Evolutionary conservation across 495 filamentous ascomycete species (phyloP), one percentile per base, ranked within the genome.

Genomic region (Parathielavia hyrcaniae): DNA sequence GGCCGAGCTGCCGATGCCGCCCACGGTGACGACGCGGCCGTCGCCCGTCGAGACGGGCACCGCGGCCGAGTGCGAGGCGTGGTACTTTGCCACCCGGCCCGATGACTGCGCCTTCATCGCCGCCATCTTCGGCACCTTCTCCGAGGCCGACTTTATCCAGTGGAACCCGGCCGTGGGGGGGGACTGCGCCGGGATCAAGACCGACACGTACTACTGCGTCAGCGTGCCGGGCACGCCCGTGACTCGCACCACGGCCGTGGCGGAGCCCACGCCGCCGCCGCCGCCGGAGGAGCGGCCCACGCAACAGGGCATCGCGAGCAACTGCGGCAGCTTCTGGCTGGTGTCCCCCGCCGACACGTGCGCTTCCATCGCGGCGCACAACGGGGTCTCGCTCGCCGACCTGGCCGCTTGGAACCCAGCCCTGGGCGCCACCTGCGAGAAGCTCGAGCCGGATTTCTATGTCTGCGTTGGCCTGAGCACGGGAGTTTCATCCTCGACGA

Each of bases 181-280:
- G 20, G 57, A 53, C 49, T 67, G 64, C 47, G 40, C 20, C 22
- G 41, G 49, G 35, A 48, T 62, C 26, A 16, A 41, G 2, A 4
- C n/a, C 35, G 51, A 50, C 51, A 43, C 50, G 45, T 60, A 50
- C 35, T 71, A 71, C 65, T 71, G 67, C 50, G 67, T 71, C 57
- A 49, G 60, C 20, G 59, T 64, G 14, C 60, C 64, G 1, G 60
- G 52, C 22, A 63, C 61, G 8, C 61, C 61, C 7, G 56, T 58
- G 2, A 61, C 61, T 1, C 52, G 56, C 34, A 43, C 64, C 19
- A n/a, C n/a, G n/a, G n/a, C n/a, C n/a, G n/a, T n/a, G n/a, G n/a
- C n/a, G n/a, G 56, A n/a, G 10, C 50, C 50, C 12, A 3, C 23
- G 12, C 50, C 35, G 20, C 40, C 36, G 11, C 5, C 12, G 0